Evolutionary conservation across 2,329 filamentous ascomycete genomes (phyloP).

Genomic region (Nemania sp.): DNA sequence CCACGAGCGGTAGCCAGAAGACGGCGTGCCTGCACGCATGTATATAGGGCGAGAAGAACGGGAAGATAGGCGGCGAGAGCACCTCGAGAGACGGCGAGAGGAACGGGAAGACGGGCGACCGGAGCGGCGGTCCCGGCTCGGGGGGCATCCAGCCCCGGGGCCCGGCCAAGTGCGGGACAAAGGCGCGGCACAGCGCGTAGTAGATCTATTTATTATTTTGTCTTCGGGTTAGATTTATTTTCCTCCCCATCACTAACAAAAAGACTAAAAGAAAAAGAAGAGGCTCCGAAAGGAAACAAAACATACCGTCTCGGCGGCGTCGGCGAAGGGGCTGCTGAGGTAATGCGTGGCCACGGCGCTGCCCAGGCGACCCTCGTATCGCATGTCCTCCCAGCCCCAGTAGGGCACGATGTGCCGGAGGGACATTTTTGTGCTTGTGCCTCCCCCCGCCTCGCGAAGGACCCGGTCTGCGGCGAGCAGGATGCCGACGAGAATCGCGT

Average conservation of each 20-base stretch:
- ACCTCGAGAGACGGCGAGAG: no score
- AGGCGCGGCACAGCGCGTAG: constrained; percentile 10
- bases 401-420: constrained; percentile 12
- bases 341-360: constrained; percentile 8
- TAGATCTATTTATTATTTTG: constrained; percentile 16
- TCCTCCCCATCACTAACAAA: no score
- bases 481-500: constrained; percentile 8
- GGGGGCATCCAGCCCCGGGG: constrained; percentile 9
- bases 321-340: constrained; percentile 9
- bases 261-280: neutral
- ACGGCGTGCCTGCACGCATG: neutral
- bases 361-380: constrained; percentile 1
- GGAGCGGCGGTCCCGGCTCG: neutral
- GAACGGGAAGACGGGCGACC: constrained; percentile 1
- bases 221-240: constrained; percentile 6
- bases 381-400: constrained; percentile 9
- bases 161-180: constrained; percentile 8
- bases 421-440: no score
- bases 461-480: constrained; percentile 2
- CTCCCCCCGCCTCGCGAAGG: neutral
- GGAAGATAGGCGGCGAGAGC: no score
- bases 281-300: no score
- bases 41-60: neutral
- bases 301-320: constrained; percentile 13
- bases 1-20: constrained; percentile 9